A percentile compares a stretch with the other conserved stretches of the same genome.
phyloP scores from a whole-genome alignment of 2,329 filamentous ascomycete species.

The Rugonectria rugulosa region DNA sequence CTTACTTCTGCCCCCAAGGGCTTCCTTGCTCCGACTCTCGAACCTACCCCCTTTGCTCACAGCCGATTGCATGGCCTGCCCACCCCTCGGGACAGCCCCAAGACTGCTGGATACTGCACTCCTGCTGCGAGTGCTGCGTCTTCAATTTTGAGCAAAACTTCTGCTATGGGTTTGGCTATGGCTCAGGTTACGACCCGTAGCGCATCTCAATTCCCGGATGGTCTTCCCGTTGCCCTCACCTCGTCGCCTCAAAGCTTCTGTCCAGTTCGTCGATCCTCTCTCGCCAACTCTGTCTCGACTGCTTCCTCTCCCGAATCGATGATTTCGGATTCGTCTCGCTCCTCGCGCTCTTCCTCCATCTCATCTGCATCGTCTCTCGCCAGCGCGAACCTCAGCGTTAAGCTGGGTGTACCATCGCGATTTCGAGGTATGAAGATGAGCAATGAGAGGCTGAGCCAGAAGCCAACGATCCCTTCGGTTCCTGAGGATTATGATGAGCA shows the following conservation, averaged over 20 bases:
- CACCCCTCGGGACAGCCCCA: constrained; percentile 66
- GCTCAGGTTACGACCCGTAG: constrained; percentile 58
- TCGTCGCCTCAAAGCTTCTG: constrained; percentile 61
- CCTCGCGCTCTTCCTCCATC: constrained; percentile 71
- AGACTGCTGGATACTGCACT: constrained; percentile 64
- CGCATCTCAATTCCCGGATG: constrained; percentile 59
- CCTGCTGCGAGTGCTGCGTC: constrained; percentile 65
- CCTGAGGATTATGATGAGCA: constrained; percentile 63
- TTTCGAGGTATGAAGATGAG: constrained; percentile 67
- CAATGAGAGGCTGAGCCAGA: constrained; percentile 62
- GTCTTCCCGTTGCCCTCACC: constrained; percentile 56
- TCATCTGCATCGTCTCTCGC: constrained; percentile 68
- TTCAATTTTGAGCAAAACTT: constrained; percentile 56
- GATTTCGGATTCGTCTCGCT: constrained; percentile 68
- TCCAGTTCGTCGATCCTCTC: constrained; percentile 65
- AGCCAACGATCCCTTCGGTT: constrained; percentile 62
- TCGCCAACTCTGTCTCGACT: constrained; percentile 69
- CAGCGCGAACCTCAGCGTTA: constrained; percentile 64
- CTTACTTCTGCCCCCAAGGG: constrained; percentile 51
- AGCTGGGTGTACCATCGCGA: constrained; percentile 67
- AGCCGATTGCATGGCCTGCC: constrained; percentile 63
- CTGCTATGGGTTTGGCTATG: constrained; percentile 69
- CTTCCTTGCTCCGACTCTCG: constrained; percentile 50
- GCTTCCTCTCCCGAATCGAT: constrained; percentile 73
- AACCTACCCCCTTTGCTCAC: constrained; percentile 59